These are phyloP conservation scores for Aspergillus alliaceus DNA, from an alignment of 2,329 filamentous ascomycete species.

Conservation along the genomic window DNA sequence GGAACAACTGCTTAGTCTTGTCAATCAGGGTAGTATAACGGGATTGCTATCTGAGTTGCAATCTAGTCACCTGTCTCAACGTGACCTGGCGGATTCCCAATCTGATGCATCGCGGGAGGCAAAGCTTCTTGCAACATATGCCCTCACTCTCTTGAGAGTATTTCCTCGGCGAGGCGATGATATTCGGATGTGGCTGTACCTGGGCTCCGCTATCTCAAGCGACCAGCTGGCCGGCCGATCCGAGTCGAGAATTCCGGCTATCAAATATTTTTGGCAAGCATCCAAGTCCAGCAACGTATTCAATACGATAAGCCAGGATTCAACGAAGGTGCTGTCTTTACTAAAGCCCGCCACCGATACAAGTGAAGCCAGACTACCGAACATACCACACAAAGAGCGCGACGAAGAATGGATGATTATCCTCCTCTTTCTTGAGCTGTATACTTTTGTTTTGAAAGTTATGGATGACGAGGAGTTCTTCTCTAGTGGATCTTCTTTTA, in stretches of 20 bases:
- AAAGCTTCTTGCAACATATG: constrained; percentile 78
- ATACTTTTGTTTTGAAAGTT: constrained; percentile 86
- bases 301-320: constrained; percentile 55
- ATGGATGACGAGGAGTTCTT: constrained; percentile 98
- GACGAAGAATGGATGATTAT: constrained; percentile 83
- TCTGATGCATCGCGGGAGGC: constrained; percentile 57
- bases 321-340: constrained; percentile 59
- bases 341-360: constrained; percentile 51
- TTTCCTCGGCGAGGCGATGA: constrained; percentile 82
- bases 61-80: constrained; percentile 23
- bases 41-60: constrained; percentile 54
- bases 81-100: constrained; percentile 22
- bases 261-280: constrained; percentile 83
- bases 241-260: constrained; percentile 57
- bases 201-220: constrained; percentile 61
- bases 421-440: constrained; percentile 88
- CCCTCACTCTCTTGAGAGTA: constrained; percentile 78
- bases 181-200: constrained; percentile 90
- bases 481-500: constrained; percentile 52
- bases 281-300: constrained; percentile 60
- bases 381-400: constrained; percentile 40
- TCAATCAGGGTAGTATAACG: constrained; percentile 74
- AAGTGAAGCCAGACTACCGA: constrained; percentile 22
- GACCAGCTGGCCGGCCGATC: constrained; percentile 31
- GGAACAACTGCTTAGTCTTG: constrained; percentile 66